phyloP scores from a whole-genome alignment of 192 early-diverging fungal genomes.

The Gryganskiella cystojenkinii region DNA sequence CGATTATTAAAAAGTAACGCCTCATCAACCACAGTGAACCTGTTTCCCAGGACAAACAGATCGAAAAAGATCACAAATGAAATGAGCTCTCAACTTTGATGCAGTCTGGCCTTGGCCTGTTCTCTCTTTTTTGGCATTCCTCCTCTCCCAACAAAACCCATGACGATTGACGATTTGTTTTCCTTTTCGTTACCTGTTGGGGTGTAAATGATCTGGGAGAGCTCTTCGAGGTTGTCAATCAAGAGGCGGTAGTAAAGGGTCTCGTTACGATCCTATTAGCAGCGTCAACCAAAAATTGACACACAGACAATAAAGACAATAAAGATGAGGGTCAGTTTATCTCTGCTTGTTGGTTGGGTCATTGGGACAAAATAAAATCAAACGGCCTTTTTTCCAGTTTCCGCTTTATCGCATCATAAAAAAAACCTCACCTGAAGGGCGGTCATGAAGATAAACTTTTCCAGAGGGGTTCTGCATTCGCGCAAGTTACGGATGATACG shows the following conservation, averaged over 20 bases:
- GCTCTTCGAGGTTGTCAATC: slow-evolving; percentile 61
- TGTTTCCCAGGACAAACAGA: too few species aligned
- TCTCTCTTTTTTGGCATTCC: too few species aligned
- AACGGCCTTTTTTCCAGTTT: background rate
- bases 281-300: background rate
- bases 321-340: too few species aligned
- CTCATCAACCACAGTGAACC: too few species aligned
- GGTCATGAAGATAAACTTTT: slow-evolving; percentile 64
- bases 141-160: too few species aligned
- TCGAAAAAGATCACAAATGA: too few species aligned
- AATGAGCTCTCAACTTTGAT: too few species aligned
- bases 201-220: slow-evolving; percentile 65
- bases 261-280: slow-evolving; percentile 58
- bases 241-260: slow-evolving; percentile 63
- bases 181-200: slow-evolving; percentile 57
- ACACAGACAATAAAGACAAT: background rate
- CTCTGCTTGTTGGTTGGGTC: too few species aligned
- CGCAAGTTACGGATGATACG: slow-evolving; percentile 64
- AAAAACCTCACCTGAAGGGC: slow-evolving; percentile 54
- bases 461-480: slow-evolving; percentile 57
- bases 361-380: too few species aligned
- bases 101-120: too few species aligned
- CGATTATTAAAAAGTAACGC: too few species aligned
- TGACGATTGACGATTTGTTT: background rate
- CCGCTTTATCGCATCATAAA: background rate